phyloP scores from a whole-genome alignment of 129 eudicot genomes.

The Ambrosia trifida region DNA sequence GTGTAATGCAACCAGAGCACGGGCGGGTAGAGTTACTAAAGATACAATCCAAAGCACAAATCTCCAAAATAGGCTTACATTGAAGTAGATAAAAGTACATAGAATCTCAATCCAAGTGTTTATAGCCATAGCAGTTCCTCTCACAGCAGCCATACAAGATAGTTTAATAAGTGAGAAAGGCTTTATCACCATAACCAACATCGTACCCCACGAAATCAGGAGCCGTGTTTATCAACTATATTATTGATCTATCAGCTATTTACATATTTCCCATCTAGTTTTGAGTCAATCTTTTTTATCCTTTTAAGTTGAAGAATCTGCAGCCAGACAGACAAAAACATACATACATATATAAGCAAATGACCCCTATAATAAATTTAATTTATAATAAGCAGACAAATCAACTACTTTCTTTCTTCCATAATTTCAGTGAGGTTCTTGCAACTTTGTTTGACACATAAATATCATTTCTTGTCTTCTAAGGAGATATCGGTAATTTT shows the following conservation, averaged over 20 bases:
- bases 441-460: constrained; percentile 5
- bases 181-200: constrained; percentile 33
- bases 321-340: constrained; percentile 1
- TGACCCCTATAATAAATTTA: not conserved
- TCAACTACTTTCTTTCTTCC: constrained; percentile 8
- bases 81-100: constrained; percentile 42
- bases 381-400: not conserved
- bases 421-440: too few relatives aligned
- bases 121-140: constrained; percentile 43
- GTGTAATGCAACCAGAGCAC: constrained; percentile 58
- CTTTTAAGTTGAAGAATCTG: constrained; percentile 21
- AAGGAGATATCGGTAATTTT: not conserved
- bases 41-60: constrained; percentile 47
- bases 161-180: constrained; percentile 48
- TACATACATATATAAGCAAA: not conserved
- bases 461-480: not conserved
- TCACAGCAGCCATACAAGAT: constrained; percentile 43
- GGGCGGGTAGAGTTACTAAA: constrained; percentile 54
- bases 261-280: constrained; percentile 27
- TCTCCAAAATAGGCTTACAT: constrained; percentile 50
- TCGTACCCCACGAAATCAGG: constrained; percentile 39
- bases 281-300: not conserved
- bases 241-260: constrained; percentile 13
- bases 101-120: constrained; percentile 67
- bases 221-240: constrained; percentile 29